phyloP scores from a whole-genome alignment of 2,329 filamentous ascomycete species.

The Chaetomium strumarium region DNA sequence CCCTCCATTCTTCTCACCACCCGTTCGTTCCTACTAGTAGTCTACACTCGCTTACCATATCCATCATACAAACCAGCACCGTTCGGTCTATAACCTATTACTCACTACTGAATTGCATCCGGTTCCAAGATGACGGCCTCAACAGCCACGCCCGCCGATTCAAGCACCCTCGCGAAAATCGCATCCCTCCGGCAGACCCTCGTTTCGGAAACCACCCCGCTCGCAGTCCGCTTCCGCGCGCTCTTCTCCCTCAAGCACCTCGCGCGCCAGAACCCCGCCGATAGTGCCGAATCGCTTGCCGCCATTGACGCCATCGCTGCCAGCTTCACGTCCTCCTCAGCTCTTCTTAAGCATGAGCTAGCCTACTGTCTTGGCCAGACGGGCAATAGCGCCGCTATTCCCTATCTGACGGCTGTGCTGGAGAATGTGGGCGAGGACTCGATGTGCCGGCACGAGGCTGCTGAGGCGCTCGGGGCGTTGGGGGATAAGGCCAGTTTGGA shows the following conservation, averaged over 20 bases:
- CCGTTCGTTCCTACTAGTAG: no score
- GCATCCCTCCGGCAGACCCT: conserved; percentile 66
- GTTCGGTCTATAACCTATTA: background rate
- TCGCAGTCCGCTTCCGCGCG: conserved; percentile 87
- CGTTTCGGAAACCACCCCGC: conserved; percentile 70
- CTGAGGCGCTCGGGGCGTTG: conserved; percentile 86
- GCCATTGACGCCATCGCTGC: conserved; percentile 80
- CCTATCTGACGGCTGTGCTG: conserved; percentile 67
- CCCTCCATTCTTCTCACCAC: background rate
- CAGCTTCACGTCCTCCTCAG: conserved; percentile 76
- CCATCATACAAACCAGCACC: background rate
- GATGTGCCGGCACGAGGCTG: conserved; percentile 96
- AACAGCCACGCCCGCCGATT: no score
- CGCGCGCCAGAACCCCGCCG: conserved; percentile 52
- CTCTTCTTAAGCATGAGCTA: conserved; percentile 90
- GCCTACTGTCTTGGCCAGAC: conserved; percentile 96
- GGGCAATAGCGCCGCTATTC: conserved; percentile 66
- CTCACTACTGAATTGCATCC: no score
- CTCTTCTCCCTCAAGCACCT: conserved; percentile 97
- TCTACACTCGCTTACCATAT: no score
- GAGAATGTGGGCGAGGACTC: conserved; percentile 76
- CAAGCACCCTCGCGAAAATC: conserved; percentile 40
- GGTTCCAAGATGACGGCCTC: conserved; percentile 12
- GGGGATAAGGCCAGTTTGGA: conserved; percentile 69
- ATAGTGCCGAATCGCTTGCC: conserved; percentile 47